Evolutionary conservation across 1,284 basidiomycete genomes (phyloP), one percentile per base, ranked within the genome.

Genomic region (Retiboletus fuscus): DNA sequence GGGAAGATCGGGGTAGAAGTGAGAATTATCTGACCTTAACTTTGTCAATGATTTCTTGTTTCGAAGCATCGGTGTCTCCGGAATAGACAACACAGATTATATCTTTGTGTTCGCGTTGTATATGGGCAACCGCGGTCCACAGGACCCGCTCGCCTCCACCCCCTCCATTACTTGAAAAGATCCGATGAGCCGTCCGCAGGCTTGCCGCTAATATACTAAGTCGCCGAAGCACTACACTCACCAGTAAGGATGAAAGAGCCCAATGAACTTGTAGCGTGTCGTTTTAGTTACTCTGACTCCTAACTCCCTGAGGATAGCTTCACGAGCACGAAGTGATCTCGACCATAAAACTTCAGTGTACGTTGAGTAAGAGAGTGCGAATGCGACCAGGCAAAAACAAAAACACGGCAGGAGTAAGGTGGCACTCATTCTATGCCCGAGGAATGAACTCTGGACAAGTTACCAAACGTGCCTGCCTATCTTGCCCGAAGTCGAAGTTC

Each of bases 241-340:
- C 96, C 96, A 98, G 83, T 96, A 98, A 0, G 97, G 97, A 83
- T 98, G 97, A 82, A 98, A 97, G 84, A 98, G 95, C 0, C 95
- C 97, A 18, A 96, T 86, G 11, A 95, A 82, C 61, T 81, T 85
- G 77, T 84, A 86, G 22, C 74, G 69, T 30, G 20, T 71, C 11
- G 58, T 22, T 47, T 68, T 15, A 1, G 67, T 49, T 24, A n/a
- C 47, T 39, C 60, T 15, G 30, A 67, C 20, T 10, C 74, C 73
- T 3, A 81, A 34, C 18, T 76, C 70, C 39, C 62, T 63, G 39
- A 83, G 71, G 57, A 81, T 70, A 6, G 61, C 63, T 51, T 69
- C 68, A 49, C 80, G 81, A 24, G 66, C 65, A 46, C 58, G 73
- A 46, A 53, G 24, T 26, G 81, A 81, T 26, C 69, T 76, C 43